A percentile compares a stretch with the other conserved stretches of the same genome.
Conservation (phyloP, 164 flowering plant genomes). For the Sextonia rubra region DNA sequence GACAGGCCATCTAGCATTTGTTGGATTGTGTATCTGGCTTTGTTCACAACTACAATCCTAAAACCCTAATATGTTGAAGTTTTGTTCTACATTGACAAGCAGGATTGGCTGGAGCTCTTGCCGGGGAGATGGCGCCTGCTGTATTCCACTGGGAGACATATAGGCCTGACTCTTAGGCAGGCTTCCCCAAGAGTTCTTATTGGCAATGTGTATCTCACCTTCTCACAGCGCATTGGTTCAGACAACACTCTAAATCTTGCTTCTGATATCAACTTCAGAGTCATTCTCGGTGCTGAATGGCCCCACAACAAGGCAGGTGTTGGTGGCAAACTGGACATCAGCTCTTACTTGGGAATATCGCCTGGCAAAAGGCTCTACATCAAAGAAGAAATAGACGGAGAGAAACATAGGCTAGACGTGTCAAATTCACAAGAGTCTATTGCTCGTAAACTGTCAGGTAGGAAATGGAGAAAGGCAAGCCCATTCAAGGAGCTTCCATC, state of each 20-base stretch:
- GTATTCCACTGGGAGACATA: constrained; percentile 83
- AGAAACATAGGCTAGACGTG: constrained; percentile 13
- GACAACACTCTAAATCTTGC: constrained; percentile 35
- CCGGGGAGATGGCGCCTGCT: constrained; percentile 93
- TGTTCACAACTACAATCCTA: background rate
- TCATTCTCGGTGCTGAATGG: constrained; percentile 60
- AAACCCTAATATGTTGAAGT: background rate
- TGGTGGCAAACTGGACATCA: constrained; percentile 46
- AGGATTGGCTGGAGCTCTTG: constrained; percentile 80
- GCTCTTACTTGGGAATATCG: constrained; percentile 40
- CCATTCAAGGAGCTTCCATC: constrained; percentile 65
- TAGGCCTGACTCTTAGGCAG: constrained; percentile 85
- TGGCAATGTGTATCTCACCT: constrained; percentile 50
- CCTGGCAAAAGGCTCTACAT: constrained; percentile 66
- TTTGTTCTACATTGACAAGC: constrained; percentile 12
- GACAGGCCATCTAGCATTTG: background rate
- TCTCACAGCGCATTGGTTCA: constrained; percentile 32
- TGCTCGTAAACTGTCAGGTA: constrained; percentile 31
- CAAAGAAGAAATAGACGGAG: constrained; percentile 38
- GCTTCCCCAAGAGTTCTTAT: constrained; percentile 67
- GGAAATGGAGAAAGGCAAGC: constrained; percentile 49
- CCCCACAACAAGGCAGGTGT: constrained; percentile 73
- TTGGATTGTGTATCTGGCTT: background rate
- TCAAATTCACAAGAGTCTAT: constrained; percentile 26
- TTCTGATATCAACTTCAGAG: constrained; percentile 64